Conservation (phyloP, 306 rosid species). For the Chamaecrista fasciculata region DNA sequence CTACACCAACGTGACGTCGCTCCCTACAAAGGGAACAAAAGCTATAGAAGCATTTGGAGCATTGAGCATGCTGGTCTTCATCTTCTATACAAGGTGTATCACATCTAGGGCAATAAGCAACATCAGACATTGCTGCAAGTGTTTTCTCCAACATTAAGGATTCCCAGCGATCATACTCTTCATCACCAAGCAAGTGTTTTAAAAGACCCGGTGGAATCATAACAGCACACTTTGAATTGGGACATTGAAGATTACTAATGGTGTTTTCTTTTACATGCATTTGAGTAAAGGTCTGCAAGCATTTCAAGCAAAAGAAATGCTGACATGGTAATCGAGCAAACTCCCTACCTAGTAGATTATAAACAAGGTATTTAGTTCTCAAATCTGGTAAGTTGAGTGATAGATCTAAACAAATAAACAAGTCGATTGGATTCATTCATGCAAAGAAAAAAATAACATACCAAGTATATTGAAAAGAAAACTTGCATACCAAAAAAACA, state of each 20-base stretch:
- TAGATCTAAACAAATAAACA: constrained; percentile 25
- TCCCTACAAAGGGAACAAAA: constrained; percentile 86
- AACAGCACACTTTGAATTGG: constrained; percentile 59
- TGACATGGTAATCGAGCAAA: constrained; percentile 68
- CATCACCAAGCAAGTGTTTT: constrained; percentile 59
- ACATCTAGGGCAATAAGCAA: constrained; percentile 83
- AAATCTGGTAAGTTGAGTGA: constrained; percentile 11
- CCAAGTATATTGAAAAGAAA: constrained; percentile 3
- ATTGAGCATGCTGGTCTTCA: constrained; percentile 82
- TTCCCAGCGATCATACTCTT: constrained; percentile 86
- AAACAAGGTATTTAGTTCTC: constrained; percentile 13
- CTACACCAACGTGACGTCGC: constrained; percentile 81
- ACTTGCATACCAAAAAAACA: background rate
- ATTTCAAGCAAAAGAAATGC: constrained; percentile 82
- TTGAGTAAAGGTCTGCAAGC: constrained; percentile 73
- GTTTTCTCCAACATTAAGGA: constrained; percentile 65
- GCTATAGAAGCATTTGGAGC: constrained; percentile 75
- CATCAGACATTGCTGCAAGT: constrained; percentile 79
- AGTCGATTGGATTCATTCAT: constrained; percentile 16
- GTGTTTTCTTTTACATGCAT: constrained; percentile 90
- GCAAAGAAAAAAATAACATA: constrained; percentile 8
- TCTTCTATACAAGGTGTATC: constrained; percentile 88
- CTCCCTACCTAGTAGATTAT: constrained; percentile 50
- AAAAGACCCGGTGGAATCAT: constrained; percentile 74
- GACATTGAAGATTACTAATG: constrained; percentile 66